A percentile compares a stretch with the other conserved stretches of the same genome.
Evolutionary conservation across 176 grass and related monocot species (phyloP).

Genomic region (Echinochloa phyllopogon): DNA sequence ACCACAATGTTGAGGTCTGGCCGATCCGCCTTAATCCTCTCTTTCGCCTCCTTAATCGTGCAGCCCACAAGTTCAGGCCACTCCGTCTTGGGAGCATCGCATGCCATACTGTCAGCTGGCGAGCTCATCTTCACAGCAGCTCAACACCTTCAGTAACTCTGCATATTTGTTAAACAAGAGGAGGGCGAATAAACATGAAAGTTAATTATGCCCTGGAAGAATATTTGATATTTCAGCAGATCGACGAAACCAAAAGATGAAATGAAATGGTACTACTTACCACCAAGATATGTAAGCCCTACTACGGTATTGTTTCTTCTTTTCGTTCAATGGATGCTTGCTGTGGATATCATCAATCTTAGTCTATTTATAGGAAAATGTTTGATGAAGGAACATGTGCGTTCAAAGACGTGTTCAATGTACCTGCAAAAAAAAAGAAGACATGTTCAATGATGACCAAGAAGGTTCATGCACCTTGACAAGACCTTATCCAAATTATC

Average conservation of each 20-base stretch:
- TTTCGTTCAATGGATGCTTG: neutral
- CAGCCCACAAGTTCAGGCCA: slow-evolving; percentile 33
- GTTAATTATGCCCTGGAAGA: too few species aligned
- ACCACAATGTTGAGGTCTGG: neutral
- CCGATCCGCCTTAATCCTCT: slow-evolving; percentile 42
- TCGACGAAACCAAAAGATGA: neutral
- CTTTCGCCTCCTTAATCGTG: slow-evolving; percentile 28
- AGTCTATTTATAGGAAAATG: neutral
- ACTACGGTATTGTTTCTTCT: too few species aligned
- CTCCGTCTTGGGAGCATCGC: slow-evolving; percentile 24
- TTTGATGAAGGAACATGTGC: neutral
- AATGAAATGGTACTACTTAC: neutral
- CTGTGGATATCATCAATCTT: neutral
- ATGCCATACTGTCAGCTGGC: neutral
- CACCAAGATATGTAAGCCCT: neutral
- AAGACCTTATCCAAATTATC: neutral
- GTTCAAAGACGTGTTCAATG: neutral
- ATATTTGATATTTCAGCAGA: too few species aligned
- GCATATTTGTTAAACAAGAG: neutral
- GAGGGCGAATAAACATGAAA: neutral
- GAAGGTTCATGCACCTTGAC: neutral
- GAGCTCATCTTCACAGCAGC: slow-evolving; percentile 22
- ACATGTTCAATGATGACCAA: neutral
- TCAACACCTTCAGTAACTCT: neutral
- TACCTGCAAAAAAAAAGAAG: too few species aligned